Evolutionary conservation across 1,284 basidiomycete genomes (phyloP).

Genomic region (Prillingera fragicola): DNA sequence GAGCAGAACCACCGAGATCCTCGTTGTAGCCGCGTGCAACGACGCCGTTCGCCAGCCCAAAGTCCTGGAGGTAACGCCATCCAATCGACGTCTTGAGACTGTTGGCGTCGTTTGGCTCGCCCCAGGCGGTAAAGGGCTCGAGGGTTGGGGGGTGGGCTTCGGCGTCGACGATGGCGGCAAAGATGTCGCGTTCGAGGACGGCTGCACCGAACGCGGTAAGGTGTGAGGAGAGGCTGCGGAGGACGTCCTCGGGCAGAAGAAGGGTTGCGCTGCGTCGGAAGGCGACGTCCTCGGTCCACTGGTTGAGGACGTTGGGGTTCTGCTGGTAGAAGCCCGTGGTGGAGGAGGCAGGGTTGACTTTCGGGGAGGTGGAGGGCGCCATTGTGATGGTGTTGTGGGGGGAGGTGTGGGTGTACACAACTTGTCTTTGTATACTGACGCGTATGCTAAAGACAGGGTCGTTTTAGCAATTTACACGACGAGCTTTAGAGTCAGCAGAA

Average conservation of each 20-base stretch:
- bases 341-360: too few species aligned
- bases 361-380: too few species aligned
- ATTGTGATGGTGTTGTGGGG: too few species aligned
- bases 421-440: too few species aligned
- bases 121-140: constrained; percentile 9
- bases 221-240: neutral
- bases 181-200: neutral
- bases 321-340: constrained; percentile 14
- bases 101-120: neutral
- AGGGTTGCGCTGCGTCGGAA: constrained; percentile 3
- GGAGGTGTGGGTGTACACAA: too few species aligned
- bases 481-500: too few species aligned
- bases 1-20: constrained; percentile 1
- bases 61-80: constrained; percentile 16
- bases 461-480: too few species aligned
- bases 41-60: constrained; percentile 11
- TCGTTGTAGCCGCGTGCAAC: constrained; percentile 12
- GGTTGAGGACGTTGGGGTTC: constrained; percentile 7
- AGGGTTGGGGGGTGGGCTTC: constrained; percentile 12
- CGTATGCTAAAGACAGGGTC: too few species aligned
- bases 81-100: constrained; percentile 12
- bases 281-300: constrained; percentile 7
- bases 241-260: constrained; percentile 1
- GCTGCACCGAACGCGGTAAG: constrained; percentile 2
- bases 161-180: constrained; percentile 6